phyloP scores from a whole-genome alignment of 257 asterid genomes.

The Nicotiana otophora region DNA sequence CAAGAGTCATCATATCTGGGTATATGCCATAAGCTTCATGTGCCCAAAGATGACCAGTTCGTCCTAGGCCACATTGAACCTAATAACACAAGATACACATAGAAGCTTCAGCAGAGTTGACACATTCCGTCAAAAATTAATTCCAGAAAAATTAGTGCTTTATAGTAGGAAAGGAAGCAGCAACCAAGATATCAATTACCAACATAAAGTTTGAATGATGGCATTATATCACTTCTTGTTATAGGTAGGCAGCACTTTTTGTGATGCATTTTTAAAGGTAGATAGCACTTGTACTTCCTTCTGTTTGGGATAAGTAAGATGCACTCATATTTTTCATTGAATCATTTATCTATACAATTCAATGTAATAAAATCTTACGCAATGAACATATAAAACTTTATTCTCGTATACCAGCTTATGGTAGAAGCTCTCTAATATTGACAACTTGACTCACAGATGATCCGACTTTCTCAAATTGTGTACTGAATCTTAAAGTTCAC shows the following conservation, averaged over 20 bases:
- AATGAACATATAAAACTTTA: neutral
- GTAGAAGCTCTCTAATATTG: neutral
- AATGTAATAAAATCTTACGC: neutral
- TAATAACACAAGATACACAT: conserved; percentile 13
- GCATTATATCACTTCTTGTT: neutral
- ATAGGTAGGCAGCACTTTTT: no score
- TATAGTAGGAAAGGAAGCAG: neutral
- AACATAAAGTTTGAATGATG: neutral
- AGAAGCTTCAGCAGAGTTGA: neutral
- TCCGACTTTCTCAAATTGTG: no score
- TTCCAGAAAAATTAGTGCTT: no score
- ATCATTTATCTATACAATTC: neutral
- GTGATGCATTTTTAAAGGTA: neutral
- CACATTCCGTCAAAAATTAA: neutral
- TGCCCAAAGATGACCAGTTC: conserved; percentile 92
- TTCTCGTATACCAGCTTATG: neutral
- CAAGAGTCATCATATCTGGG: conserved; percentile 94
- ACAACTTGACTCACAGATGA: no score
- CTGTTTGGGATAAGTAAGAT: no score
- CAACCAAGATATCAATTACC: neutral
- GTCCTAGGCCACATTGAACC: conserved; percentile 97
- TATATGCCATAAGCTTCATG: conserved; percentile 60
- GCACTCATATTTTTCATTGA: no score
- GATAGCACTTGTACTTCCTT: neutral
- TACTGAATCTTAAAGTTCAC: no score